Percentiles rank a stretch among this genome's conserved stretches.
Conservation (phyloP, 2,329 filamentous ascomycete species). For the Claviceps capensis region DNA sequence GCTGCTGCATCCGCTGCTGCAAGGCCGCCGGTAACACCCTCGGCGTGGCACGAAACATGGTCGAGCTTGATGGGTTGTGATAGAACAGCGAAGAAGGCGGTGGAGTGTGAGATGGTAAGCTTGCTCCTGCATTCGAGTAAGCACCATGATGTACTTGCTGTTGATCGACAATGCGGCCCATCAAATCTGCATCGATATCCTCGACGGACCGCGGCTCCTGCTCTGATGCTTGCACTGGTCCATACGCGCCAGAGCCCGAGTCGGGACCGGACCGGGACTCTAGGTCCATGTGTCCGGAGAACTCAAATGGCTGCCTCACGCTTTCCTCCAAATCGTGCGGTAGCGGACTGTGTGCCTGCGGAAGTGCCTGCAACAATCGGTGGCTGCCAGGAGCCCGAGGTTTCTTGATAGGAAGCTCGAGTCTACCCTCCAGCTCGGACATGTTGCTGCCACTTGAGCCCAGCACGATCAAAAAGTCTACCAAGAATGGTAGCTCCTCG, state of each 20-base stretch:
- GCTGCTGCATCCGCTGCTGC: slow-evolving; percentile 2
- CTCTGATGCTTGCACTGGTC: background rate
- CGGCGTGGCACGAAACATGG: slow-evolving; percentile 1
- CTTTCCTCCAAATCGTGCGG: background rate
- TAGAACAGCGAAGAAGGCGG: slow-evolving; percentile 3
- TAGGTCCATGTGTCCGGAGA: background rate
- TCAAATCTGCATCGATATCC: background rate
- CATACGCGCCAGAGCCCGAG: background rate
- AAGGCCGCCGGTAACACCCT: slow-evolving; percentile 1
- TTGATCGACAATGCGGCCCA: background rate
- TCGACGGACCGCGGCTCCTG: slow-evolving; percentile 4
- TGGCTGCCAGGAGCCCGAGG: slow-evolving; percentile 4
- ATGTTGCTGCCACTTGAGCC: slow-evolving; percentile 12
- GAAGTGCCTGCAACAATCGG: background rate
- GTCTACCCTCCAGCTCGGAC: background rate
- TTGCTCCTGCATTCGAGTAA: slow-evolving; percentile 1
- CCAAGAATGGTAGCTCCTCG: slow-evolving; percentile 22
- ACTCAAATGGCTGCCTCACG: background rate
- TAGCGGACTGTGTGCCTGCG: background rate
- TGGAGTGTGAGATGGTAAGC: slow-evolving; percentile 1
- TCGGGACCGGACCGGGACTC: background rate
- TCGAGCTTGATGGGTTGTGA: background rate
- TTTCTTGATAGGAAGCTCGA: slow-evolving; percentile 5
- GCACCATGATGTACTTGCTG: background rate
- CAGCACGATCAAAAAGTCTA: slow-evolving; percentile 26